A percentile compares a stretch with the other conserved stretches of the same genome.
phyloP scores from a whole-genome alignment of 2,329 filamentous ascomycete species.

The Myriosclerotinia scirpicola region DNA sequence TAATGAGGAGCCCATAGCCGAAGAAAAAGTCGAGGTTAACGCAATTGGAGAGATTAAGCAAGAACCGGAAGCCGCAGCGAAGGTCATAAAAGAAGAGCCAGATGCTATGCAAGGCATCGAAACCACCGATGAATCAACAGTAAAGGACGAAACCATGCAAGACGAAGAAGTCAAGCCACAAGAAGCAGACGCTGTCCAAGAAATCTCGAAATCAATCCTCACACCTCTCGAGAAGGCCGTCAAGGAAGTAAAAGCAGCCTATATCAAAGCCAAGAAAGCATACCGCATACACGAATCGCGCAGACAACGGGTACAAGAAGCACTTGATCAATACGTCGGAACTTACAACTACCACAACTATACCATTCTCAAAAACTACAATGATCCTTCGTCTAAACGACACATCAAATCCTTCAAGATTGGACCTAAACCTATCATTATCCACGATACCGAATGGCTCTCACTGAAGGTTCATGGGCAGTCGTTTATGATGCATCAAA shows the following conservation, averaged over 20 bases:
- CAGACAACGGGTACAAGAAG: conserved; percentile 71
- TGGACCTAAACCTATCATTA: conserved; percentile 73
- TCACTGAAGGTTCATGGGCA: conserved; percentile 95
- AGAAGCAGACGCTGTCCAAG: conserved; percentile 23
- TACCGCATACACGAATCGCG: conserved; percentile 78
- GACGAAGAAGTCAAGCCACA: conserved; percentile 9
- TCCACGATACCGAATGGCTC: conserved; percentile 92
- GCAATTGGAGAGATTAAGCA: background rate
- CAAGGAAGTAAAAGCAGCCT: conserved; percentile 76
- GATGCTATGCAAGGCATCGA: conserved; percentile 15
- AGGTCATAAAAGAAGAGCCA: background rate
- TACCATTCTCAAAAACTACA: conserved; percentile 82
- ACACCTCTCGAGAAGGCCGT: conserved; percentile 63
- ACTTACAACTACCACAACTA: conserved; percentile 97
- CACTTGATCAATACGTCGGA: conserved; percentile 73
- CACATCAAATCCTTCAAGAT: conserved; percentile 91
- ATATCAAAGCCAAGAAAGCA: conserved; percentile 76
- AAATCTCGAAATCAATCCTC: conserved; percentile 26
- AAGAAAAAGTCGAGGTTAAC: background rate
- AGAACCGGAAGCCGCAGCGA: conserved; percentile 6
- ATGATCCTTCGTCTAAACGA: conserved; percentile 81
- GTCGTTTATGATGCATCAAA: conserved; percentile 99
- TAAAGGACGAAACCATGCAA: background rate
- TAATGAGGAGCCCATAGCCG: background rate
- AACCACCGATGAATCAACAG: background rate